Evolutionary conservation across 164 flowering plant genomes (phyloP).

Genomic region (Stephania yunnanensis): DNA sequence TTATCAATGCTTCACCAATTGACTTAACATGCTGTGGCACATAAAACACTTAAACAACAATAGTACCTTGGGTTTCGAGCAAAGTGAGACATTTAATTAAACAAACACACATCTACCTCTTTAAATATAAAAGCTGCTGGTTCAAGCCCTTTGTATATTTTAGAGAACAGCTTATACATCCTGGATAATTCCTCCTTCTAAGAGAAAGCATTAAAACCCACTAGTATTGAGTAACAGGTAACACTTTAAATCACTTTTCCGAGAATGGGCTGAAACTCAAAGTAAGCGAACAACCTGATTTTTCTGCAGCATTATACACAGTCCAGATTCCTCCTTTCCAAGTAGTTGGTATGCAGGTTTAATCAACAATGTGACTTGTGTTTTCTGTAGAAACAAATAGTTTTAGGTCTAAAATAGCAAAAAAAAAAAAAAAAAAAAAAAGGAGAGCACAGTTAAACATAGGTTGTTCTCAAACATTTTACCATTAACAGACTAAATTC

Average conservation of each 20-base stretch:
- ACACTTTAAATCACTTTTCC: neutral
- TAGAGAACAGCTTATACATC: slow-evolving; percentile 63
- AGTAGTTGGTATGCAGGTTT: slow-evolving; percentile 33
- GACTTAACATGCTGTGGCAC: slow-evolving; percentile 61
- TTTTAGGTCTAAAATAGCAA: neutral
- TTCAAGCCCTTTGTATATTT: slow-evolving; percentile 54
- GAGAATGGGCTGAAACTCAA: neutral
- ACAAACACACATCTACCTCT: slow-evolving; percentile 34
- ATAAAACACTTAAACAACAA: neutral
- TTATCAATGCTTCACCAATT: slow-evolving; percentile 61
- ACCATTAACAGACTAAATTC: slow-evolving; percentile 50
- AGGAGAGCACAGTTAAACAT: neutral
- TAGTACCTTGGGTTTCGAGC: neutral
- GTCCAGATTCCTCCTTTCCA: slow-evolving; percentile 51
- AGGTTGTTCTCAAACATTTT: slow-evolving; percentile 1
- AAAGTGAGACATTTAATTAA: neutral
- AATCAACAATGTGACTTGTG: slow-evolving; percentile 33
- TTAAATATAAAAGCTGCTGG: slow-evolving; percentile 58
- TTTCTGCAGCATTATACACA: slow-evolving; percentile 42
- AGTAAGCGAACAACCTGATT: slow-evolving; percentile 32
- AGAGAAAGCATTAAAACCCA: neutral
- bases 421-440: too few species aligned
- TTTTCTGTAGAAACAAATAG: slow-evolving; percentile 26
- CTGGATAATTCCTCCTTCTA: slow-evolving; percentile 48
- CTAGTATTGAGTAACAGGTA: neutral